These are phyloP conservation scores for Royoungia palumana DNA, from an alignment of 768 basidiomycete species.

Conservation along the genomic window DNA sequence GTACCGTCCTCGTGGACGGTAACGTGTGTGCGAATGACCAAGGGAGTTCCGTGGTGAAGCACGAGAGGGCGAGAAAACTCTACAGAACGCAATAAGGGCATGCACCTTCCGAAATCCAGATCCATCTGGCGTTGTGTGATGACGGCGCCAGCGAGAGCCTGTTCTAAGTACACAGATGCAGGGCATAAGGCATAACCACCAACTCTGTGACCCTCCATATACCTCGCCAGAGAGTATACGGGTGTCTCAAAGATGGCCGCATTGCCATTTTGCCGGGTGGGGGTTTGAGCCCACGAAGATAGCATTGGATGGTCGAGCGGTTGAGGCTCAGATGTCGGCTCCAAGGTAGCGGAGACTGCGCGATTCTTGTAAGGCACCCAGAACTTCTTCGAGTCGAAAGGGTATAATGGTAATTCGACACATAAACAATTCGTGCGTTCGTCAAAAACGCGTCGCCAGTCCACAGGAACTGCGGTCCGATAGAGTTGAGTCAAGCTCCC, in stretches of 20 bases:
- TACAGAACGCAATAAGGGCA: conserved; percentile 40
- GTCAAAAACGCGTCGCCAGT: conserved; percentile 55
- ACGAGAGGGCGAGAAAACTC: conserved; percentile 56
- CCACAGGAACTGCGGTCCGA: conserved; percentile 35
- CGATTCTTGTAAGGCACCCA: conserved; percentile 50
- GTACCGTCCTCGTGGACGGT: conserved; percentile 33
- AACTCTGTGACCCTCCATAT: conserved; percentile 58
- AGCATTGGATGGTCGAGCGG: conserved; percentile 36
- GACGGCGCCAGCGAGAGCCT: conserved; percentile 45
- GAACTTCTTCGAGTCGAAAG: conserved; percentile 52
- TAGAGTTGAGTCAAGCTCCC: conserved; percentile 50
- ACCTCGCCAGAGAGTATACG: conserved; percentile 38
- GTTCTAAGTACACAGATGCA: conserved; percentile 63
- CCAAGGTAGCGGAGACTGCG: background rate
- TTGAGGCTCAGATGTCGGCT: conserved; percentile 1
- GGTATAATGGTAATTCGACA: conserved; percentile 60
- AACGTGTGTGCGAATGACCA: conserved; percentile 40
- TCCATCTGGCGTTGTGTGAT: conserved; percentile 34
- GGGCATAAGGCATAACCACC: conserved; percentile 56
- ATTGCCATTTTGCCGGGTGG: conserved; percentile 31
- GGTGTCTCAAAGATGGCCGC: conserved; percentile 55
- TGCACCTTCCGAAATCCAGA: conserved; percentile 30
- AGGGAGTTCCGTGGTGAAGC: conserved; percentile 31
- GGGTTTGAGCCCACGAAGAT: conserved; percentile 41
- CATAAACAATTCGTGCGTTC: conserved; percentile 42